Percentiles rank a stretch among this genome's conserved stretches.
phyloP scores from a whole-genome alignment of 441 rosid genomes.

The Hura crepitans region DNA sequence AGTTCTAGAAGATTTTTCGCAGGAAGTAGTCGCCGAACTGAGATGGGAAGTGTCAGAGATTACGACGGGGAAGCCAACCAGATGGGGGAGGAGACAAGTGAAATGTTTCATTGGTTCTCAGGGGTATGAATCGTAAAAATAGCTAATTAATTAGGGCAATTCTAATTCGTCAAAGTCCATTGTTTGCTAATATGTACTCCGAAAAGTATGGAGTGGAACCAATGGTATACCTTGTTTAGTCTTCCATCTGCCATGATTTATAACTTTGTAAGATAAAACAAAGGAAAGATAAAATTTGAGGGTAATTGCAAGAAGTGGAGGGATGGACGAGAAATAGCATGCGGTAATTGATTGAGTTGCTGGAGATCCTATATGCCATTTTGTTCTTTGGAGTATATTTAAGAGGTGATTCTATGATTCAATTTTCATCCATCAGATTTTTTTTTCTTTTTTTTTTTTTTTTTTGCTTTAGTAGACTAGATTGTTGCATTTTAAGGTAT shows the following conservation, averaged over 20 bases:
- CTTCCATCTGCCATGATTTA: conserved; percentile 10
- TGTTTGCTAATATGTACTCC: conserved; percentile 9
- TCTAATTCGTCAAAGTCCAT: not conserved
- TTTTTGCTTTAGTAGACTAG: too few relatives aligned
- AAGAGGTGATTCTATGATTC: too few relatives aligned
- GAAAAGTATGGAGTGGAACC: not conserved
- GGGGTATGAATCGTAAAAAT: conserved; percentile 47
- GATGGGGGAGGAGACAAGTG: conserved; percentile 80
- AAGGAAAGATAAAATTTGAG: not conserved
- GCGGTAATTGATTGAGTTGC: not conserved
- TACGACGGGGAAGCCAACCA: conserved; percentile 57
- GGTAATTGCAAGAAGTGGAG: too few relatives aligned
- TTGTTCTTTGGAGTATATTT: too few relatives aligned
- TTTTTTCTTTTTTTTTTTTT: too few relatives aligned
- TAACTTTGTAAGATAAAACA: not conserved
- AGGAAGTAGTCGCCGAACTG: conserved; percentile 78
- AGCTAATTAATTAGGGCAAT: not conserved
- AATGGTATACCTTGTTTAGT: not conserved
- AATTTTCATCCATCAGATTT: too few relatives aligned
- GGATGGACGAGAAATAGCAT: not conserved
- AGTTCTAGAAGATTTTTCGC: conserved; percentile 75
- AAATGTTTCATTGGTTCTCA: conserved; percentile 85
- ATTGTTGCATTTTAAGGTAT: not conserved
- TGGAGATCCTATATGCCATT: too few relatives aligned
- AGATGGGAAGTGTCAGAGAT: conserved; percentile 38